Conservation (phyloP, 192 early-diverging fungal species). For the Backusella tarrabulga region DNA sequence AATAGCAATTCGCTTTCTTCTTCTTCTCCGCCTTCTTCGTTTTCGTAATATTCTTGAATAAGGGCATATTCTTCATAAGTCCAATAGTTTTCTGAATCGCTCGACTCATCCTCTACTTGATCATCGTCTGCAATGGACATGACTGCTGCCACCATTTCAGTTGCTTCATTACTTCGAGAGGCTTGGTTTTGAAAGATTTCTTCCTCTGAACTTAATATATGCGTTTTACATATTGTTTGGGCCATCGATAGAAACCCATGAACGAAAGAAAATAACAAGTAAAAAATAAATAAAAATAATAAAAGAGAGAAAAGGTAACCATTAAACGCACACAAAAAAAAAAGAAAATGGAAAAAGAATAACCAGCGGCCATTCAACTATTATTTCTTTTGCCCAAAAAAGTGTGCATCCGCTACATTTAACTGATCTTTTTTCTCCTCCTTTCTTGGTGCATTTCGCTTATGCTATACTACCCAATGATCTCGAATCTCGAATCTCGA, state of each 20-base stretch:
- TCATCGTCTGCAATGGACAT: slow-evolving; percentile 15
- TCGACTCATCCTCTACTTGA: background rate
- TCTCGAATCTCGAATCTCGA: background rate
- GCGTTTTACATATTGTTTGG: slow-evolving; percentile 9
- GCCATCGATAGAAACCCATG: slow-evolving; percentile 9
- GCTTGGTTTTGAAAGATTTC: background rate
- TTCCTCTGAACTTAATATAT: slow-evolving; percentile 1
- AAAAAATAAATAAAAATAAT: background rate
- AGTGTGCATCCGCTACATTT: background rate
- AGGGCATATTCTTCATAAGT: slow-evolving; percentile 17
- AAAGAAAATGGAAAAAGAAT: background rate
- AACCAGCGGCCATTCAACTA: slow-evolving; percentile 1
- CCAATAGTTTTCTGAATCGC: slow-evolving; percentile 14
- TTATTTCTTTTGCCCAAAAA: background rate
- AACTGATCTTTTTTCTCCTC: background rate
- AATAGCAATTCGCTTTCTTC: slow-evolving; percentile 1
- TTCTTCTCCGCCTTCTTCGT: slow-evolving; percentile 17
- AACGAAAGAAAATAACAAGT: background rate
- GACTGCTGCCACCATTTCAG: slow-evolving; percentile 16
- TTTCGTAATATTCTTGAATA: slow-evolving; percentile 19
- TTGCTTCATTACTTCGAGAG: slow-evolving; percentile 1
- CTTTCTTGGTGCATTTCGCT: background rate
- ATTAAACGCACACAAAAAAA: background rate
- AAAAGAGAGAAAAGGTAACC: background rate
- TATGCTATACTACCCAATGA: background rate